These are phyloP conservation scores for Cadophora gregata DNA, from an alignment of 2,329 filamentous ascomycete species.

Conservation along the genomic window DNA sequence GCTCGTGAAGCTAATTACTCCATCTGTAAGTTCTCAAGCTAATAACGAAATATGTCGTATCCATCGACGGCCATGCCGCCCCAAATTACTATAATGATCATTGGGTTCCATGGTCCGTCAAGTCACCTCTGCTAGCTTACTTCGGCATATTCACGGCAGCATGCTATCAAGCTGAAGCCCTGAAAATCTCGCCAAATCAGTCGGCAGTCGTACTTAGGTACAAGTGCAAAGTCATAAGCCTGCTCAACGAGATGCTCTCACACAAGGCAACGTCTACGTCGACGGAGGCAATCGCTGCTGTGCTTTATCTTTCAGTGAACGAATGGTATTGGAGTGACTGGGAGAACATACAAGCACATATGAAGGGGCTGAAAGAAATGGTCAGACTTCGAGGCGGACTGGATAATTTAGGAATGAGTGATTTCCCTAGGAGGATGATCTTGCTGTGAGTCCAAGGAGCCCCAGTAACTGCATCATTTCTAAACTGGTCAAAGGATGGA, in stretches of 20 bases:
- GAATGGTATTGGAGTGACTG: slow-evolving; percentile 62
- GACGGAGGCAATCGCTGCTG: slow-evolving; percentile 55
- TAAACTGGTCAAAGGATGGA: slow-evolving; percentile 48
- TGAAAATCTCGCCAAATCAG: slow-evolving; percentile 47
- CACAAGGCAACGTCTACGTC: slow-evolving; percentile 46
- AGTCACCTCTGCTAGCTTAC: slow-evolving; percentile 56
- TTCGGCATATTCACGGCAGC: slow-evolving; percentile 57
- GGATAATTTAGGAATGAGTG: slow-evolving; percentile 52
- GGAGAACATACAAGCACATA: slow-evolving; percentile 52
- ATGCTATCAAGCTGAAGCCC: slow-evolving; percentile 57
- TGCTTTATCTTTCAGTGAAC: slow-evolving; percentile 55
- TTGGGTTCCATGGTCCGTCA: slow-evolving; percentile 55
- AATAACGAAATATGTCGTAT: slow-evolving; percentile 57
- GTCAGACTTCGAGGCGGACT: slow-evolving; percentile 55
- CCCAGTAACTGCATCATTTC: neutral
- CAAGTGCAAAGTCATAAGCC: slow-evolving; percentile 46
- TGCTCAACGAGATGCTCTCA: slow-evolving; percentile 55
- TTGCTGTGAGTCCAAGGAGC: slow-evolving; percentile 50
- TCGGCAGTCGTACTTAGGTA: slow-evolving; percentile 27
- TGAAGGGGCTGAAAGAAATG: slow-evolving; percentile 55
- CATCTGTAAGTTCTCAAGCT: slow-evolving; percentile 50
- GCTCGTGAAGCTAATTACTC: neutral
- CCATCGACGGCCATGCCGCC: slow-evolving; percentile 56
- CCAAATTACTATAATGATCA: slow-evolving; percentile 51
- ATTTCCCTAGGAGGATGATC: slow-evolving; percentile 55